Base-by-base conservation (phyloP, 768 basidiomycete species). In the Asterophora parasitica region DNA sequence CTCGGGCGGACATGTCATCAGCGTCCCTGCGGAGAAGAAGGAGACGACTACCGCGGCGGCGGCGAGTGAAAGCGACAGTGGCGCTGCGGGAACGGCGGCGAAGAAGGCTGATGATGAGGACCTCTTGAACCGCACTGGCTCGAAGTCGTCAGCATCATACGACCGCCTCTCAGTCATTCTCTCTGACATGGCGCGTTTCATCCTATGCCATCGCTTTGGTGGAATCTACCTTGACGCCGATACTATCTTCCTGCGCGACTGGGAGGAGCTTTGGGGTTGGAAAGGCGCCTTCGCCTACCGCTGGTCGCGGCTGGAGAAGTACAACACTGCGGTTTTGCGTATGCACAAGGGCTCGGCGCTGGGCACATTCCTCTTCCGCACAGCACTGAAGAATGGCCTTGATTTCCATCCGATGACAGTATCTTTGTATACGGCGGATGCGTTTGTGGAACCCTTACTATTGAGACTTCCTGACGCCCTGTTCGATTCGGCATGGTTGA, bases 251-350 rank as follows among this genome's bases (percentile, higher is more conserved):
- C 73, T 96, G 12, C 82, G 93, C 17, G 93, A 96, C 61, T 95
- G 94, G 94, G 93, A 96, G 65, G 93, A 95, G 61, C 74, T 96
- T 3, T 96, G 91, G 89, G 91, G 91, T 42, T 94, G 88, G 85
- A 81, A 83, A 51, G 92, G 93, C 35, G 90, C 92, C 11, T 96
- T 95, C 61, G 92, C 92, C 1, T 96, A 96, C 65, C 78, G 92
- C 10, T 96, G 94, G 93, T 90, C 85, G n/a, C 79, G 87, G 46
- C 74, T 93, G 52, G 81, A 88, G 58, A 89, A 86, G 60, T 95
- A 95, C 68, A 95, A 95, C 71, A 96, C 92, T 5, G 92, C 92
- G 1, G 90, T 96, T 5, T 74, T 96, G 49, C 82, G 83, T 51
- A 78, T 97, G 78, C 85, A 92, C 72, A 88, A 86, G 63, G 78